A percentile compares a stretch with the other conserved stretches of the same genome.
These are phyloP conservation scores for Termitomyces sp. DNA, from an alignment of 768 basidiomycete species.

Conservation along the genomic window DNA sequence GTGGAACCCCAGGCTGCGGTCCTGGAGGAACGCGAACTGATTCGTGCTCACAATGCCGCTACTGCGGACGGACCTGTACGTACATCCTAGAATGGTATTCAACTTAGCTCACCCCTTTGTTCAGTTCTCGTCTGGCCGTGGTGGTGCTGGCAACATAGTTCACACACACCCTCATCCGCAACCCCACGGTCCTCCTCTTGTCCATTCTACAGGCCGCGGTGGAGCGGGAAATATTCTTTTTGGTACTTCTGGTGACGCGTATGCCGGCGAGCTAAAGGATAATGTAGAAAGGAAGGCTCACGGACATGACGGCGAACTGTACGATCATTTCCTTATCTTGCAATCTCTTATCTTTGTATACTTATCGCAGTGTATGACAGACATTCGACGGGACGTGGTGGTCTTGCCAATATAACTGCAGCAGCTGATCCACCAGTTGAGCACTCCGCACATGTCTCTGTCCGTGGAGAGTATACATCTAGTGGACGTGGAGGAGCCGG, in stretches of 20 bases:
- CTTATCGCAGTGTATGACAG: slow-evolving; percentile 24
- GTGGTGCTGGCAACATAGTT: slow-evolving; percentile 59
- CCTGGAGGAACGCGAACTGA: slow-evolving; percentile 30
- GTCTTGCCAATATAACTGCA: slow-evolving; percentile 53
- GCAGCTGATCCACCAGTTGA: slow-evolving; percentile 33
- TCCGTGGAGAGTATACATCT: slow-evolving; percentile 27
- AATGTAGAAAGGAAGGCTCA: not conserved
- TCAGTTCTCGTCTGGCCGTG: slow-evolving; percentile 58
- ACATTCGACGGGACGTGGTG: slow-evolving; percentile 67
- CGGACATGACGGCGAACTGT: not conserved
- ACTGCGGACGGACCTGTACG: slow-evolving; percentile 31
- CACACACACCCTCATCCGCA: slow-evolving; percentile 35
- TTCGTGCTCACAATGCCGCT: slow-evolving; percentile 26
- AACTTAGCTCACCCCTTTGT: not conserved
- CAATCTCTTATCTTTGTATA: not conserved
- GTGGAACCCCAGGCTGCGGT: slow-evolving; percentile 22
- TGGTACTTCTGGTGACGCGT: not conserved
- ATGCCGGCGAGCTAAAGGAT: not conserved
- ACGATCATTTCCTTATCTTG: not conserved
- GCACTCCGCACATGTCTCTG: slow-evolving; percentile 11
- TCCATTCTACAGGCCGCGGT: slow-evolving; percentile 56
- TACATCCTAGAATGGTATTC: not conserved
- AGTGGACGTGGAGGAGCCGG: slow-evolving; percentile 59
- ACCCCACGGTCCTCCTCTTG: slow-evolving; percentile 33
- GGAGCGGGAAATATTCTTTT: slow-evolving; percentile 52